A percentile compares a stretch with the other conserved stretches of the same genome.
phyloP scores from a whole-genome alignment of 139 green algal species.

The Ostreobium quekettii region DNA sequence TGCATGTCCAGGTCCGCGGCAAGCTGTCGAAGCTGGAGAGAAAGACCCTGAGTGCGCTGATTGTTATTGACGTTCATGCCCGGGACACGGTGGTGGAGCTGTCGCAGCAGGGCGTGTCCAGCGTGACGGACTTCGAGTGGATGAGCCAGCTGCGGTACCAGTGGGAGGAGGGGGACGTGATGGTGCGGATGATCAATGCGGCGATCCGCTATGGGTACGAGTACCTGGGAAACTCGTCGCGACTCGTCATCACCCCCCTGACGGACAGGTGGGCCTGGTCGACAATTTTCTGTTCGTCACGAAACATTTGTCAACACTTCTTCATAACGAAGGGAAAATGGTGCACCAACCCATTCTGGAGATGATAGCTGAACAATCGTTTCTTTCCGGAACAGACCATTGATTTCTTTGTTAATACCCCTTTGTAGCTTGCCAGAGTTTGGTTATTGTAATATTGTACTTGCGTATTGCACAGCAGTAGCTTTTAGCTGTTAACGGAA shows the following conservation, averaged over 20 bases:
- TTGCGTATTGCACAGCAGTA: too few relatives aligned
- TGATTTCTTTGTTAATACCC: too few relatives aligned
- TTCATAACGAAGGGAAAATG: too few relatives aligned
- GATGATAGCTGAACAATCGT: too few relatives aligned
- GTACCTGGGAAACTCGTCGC: conserved; percentile 66
- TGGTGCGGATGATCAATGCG: conserved; percentile 70
- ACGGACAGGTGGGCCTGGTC: conserved; percentile 57
- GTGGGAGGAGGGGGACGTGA: conserved; percentile 58
- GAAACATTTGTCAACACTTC: too few relatives aligned
- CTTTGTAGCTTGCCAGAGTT: too few relatives aligned
- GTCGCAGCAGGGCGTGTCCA: conserved; percentile 31
- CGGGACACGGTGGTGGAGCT: conserved; percentile 51
- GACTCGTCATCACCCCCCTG: conserved; percentile 81
- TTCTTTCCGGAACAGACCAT: too few relatives aligned
- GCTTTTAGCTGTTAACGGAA: too few relatives aligned
- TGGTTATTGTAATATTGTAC: too few relatives aligned
- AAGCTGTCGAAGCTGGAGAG: conserved; percentile 70
- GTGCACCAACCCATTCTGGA: too few relatives aligned
- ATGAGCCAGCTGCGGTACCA: conserved; percentile 64
- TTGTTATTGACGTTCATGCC: conserved; percentile 75
- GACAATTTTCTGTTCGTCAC: too few relatives aligned
- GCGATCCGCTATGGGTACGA: conserved; percentile 56
- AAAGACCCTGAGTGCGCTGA: conserved; percentile 64
- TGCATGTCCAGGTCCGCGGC: conserved; percentile 41
- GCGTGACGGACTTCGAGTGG: conserved; percentile 64